Conservation (phyloP, 1,284 basidiomycete genomes). For the Ceratobasidium sp. region DNA sequence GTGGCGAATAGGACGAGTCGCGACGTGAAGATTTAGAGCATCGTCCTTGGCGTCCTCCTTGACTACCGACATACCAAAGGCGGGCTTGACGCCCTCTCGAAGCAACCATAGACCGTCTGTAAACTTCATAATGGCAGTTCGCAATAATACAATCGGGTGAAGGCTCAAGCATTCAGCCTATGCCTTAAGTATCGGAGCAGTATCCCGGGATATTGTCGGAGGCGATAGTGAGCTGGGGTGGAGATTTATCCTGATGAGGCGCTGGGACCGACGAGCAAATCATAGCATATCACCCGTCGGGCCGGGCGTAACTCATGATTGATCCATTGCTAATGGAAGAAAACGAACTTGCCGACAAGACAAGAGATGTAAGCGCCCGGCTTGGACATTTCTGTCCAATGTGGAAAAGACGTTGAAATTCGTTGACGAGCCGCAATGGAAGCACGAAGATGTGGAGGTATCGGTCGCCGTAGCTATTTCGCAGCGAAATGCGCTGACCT, state of each 20-base stretch:
- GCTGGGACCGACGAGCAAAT: conserved; percentile 35
- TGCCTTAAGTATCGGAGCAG: conserved; percentile 28
- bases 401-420: too few relatives aligned
- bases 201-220: conserved; percentile 39
- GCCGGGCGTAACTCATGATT: neutral
- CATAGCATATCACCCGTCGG: conserved; percentile 9
- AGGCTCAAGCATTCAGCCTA: neutral
- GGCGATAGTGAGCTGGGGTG: neutral
- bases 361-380: too few relatives aligned
- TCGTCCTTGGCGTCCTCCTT: conserved; percentile 56
- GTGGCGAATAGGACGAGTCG: conserved; percentile 71
- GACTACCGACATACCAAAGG: conserved; percentile 59
- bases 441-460: neutral
- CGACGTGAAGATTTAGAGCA: conserved; percentile 68
- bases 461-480: conserved; percentile 26
- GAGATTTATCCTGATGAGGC: conserved; percentile 41
- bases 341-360: too few relatives aligned
- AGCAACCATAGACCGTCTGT: conserved; percentile 74
- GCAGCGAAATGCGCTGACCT: conserved; percentile 22
- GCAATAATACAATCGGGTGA: neutral
- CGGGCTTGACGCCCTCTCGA: conserved; percentile 70
- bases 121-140: conserved; percentile 51
- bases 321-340: too few relatives aligned
- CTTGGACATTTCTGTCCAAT: too few relatives aligned
- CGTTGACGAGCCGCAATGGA: too few relatives aligned